Base-by-base conservation (phyloP, 768 basidiomycete genomes). In the Auriculariales sp. region DNA sequence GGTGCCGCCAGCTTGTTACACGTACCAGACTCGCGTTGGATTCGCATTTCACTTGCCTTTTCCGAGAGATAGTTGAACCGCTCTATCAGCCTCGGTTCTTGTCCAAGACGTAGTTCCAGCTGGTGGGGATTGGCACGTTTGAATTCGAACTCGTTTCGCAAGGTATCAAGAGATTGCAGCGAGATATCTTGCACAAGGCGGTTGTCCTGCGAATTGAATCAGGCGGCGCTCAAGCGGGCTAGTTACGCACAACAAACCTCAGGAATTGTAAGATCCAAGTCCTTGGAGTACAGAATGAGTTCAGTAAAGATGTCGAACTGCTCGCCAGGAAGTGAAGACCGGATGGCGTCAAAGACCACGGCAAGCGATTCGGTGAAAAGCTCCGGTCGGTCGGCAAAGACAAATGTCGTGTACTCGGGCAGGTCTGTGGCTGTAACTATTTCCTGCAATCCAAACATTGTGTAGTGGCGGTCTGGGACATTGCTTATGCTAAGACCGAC, bases 361-460 rank as follows among this genome's bases (percentile, higher is more conserved):
- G 72, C 74, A 42, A 89, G 59, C 27, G 84, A 78, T 59, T 87
- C 84, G 56, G 87, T 88, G 61, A 84, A 89, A 5, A 88, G 67
- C 3, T 77, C 82, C 2, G 84, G 83, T 15, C 66, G 71, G 51
- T 77, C 67, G 42, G 76, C 72, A 51, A 89, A 69, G 45, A 88
- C 64, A 4, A 84, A 59, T n/a, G 63, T 59, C 28, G 53, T 63
- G 35, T 28, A 39, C 54, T 46, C 57, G 34, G 59, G 22, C 9
- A 19, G 12, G 6, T 19, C 22, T 10, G 39, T 24, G 22, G 39
- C 39, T 24, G 31, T 15, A 15, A 32, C 15, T 7, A 24, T 44
- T 25, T 44, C 39, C 22, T 19, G 19, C 6, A 25, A 12, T 25
- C 12, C 39, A 25, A 44, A 44, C 22, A 44, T 19, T 10, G 19